A percentile compares a stretch with the other conserved stretches of the same genome.
phyloP scores from a whole-genome alignment of 768 basidiomycete species.

The Russula sp. region DNA sequence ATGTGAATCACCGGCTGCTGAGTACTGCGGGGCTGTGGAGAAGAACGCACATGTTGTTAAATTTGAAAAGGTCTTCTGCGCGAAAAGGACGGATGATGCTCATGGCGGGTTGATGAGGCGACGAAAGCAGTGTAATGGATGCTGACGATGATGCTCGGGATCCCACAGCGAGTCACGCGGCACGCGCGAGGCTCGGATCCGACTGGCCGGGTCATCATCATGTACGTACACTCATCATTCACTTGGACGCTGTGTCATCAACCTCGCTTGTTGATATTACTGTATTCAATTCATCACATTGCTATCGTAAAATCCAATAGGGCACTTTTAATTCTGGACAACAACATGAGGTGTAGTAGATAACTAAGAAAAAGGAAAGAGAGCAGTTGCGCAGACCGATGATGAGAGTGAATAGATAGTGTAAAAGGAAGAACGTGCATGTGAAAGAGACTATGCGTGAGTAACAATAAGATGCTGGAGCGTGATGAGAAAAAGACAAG shows the following conservation, averaged over 20 bases:
- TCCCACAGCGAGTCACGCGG: too few relatives aligned
- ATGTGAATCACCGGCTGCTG: too few relatives aligned
- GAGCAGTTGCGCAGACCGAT: background rate
- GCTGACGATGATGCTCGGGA: too few relatives aligned
- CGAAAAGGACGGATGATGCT: conserved; percentile 80
- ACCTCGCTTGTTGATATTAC: background rate
- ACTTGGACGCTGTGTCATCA: background rate
- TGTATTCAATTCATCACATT: background rate
- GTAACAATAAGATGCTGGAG: background rate
- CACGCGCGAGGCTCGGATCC: too few relatives aligned
- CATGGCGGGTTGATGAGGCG: conserved; percentile 39
- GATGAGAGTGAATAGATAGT: background rate
- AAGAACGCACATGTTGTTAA: conserved; percentile 73
- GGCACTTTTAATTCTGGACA: background rate
- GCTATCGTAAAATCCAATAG: background rate
- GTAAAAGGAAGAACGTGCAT: background rate
- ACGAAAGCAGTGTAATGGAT: background rate
- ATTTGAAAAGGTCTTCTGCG: conserved; percentile 85
- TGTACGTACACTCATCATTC: background rate
- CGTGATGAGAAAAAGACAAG: background rate
- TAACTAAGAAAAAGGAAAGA: background rate
- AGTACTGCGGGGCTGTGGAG: background rate
- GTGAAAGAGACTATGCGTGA: background rate
- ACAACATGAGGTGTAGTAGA: background rate
- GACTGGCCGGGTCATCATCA: too few relatives aligned